Conservation (phyloP, 352 stramenopile genomes). For the Phytophthora cryptogea region DNA sequence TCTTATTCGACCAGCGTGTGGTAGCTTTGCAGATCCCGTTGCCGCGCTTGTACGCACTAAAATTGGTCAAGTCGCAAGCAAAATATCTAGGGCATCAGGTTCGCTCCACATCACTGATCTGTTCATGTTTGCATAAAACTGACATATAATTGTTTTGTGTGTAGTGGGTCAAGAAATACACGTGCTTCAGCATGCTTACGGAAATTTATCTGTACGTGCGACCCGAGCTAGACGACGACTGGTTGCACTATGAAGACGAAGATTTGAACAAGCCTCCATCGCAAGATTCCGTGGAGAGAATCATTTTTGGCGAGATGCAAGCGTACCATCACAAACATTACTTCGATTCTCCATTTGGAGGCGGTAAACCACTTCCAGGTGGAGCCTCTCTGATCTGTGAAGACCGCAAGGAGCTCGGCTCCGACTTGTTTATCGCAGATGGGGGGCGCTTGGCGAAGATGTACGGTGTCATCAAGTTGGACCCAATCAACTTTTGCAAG, state of each 20-base stretch:
- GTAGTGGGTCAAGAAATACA: conserved; percentile 88
- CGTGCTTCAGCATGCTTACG: conserved; percentile 75
- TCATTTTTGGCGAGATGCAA: conserved; percentile 87
- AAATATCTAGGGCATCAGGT: conserved; percentile 85
- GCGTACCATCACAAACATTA: conserved; percentile 88
- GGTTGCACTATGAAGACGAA: conserved; percentile 82
- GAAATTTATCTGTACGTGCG: conserved; percentile 82
- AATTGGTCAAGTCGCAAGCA: conserved; percentile 85
- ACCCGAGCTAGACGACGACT: conserved; percentile 79
- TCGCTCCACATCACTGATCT: conserved; percentile 8
- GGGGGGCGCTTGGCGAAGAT: conserved; percentile 70
- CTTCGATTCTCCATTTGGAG: conserved; percentile 64
- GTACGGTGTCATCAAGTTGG: conserved; percentile 70
- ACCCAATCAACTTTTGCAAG: conserved; percentile 72
- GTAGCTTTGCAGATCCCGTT: conserved; percentile 69
- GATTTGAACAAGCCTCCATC: conserved; percentile 70
- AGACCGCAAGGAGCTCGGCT: conserved; percentile 61
- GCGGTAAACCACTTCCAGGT: conserved; percentile 46
- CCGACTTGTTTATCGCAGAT: conserved; percentile 60
- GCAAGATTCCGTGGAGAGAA: conserved; percentile 72
- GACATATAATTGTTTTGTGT: conserved; percentile 13
- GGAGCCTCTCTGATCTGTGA: conserved; percentile 62
- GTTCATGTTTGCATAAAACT: not conserved
- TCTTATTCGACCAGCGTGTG: conserved; percentile 48
- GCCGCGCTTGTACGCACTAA: conserved; percentile 76